phyloP scores from a whole-genome alignment of 352 stramenopile genomes.

The Phytophthora niederhauseri region DNA sequence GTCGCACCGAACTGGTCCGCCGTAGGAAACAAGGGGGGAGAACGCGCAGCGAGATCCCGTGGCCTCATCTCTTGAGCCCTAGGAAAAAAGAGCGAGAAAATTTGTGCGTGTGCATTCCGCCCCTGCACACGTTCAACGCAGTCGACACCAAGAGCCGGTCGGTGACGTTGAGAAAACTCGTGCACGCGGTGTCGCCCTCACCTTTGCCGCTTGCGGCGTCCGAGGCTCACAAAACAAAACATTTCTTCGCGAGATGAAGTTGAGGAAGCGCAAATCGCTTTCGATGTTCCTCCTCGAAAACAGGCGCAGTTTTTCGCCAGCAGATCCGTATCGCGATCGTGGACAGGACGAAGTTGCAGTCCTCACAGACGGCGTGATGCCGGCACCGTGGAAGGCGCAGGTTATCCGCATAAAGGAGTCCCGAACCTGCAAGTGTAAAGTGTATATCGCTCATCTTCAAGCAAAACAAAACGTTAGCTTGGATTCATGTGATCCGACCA shows the following conservation, averaged over 20 bases:
- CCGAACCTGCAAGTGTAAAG: neutral
- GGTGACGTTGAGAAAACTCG: slow-evolving; percentile 9
- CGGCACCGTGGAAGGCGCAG: slow-evolving; percentile 7
- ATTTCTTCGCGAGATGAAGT: slow-evolving; percentile 28
- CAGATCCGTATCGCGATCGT: slow-evolving; percentile 26
- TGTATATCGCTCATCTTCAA: neutral
- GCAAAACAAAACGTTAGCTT: slow-evolving; percentile 3
- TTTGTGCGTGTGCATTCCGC: slow-evolving; percentile 3
- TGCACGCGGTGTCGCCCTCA: neutral
- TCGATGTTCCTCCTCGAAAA: slow-evolving; percentile 22
- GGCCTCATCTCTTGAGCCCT: slow-evolving; percentile 17
- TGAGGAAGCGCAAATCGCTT: slow-evolving; percentile 25
- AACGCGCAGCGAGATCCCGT: slow-evolving; percentile 13
- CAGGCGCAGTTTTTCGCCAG: slow-evolving; percentile 29
- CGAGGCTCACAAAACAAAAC: slow-evolving; percentile 2
- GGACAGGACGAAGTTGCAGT: slow-evolving; percentile 11
- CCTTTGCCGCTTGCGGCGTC: neutral
- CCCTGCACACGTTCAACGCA: slow-evolving; percentile 13
- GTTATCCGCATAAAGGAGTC: slow-evolving; percentile 5
- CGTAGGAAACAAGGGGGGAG: neutral
- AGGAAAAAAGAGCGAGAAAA: slow-evolving; percentile 19
- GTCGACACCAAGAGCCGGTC: slow-evolving; percentile 16
- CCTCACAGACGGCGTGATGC: slow-evolving; percentile 16
- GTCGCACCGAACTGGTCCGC: neutral
- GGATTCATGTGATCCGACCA: slow-evolving; percentile 5